Evolutionary conservation across 768 basidiomycete genomes (phyloP), one percentile per base, ranked within the genome.

Genomic region (Phlebiopsis flavidoalba): DNA sequence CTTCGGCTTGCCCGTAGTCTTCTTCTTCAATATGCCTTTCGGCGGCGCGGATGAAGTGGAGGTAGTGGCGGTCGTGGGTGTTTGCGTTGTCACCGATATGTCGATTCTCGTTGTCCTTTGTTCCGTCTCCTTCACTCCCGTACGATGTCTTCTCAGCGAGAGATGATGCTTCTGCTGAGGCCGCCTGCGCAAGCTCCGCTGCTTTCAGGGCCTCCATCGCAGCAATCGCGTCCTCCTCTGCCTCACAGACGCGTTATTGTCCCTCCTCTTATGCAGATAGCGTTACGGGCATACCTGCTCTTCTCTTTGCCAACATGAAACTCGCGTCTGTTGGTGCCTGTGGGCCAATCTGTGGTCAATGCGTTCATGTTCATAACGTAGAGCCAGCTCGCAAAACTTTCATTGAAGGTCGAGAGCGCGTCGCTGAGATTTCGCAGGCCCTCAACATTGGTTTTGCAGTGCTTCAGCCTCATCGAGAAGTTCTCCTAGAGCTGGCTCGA

Each of bases 301-400:
- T 79, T 60, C 76, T 76, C 65, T 76, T 77, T 46, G 86, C 87
- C 24, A 88, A 64, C 12, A 71, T 66, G 65, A 86, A 91, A 17
- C 65, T 69, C 55, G 66, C 63, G 31, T 65, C 60, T 12, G 62
- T 63, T 5, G 62, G 64, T 8, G 72, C 72, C 65, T 95, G 89
- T 0, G 26, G 84, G 85, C 93, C 93, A 97, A 70, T 97, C 95
- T 0, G 87, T 87, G n/a, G 93, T 94, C 59, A 96, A 81, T 2
- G 93, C 86, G 69, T 95, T 94, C 93, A 98, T 96, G 70, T 92
- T 89, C 85, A 95, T 87, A 22, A 88, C 85, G 70, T 95, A 95
- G 11, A 96, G 74, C 83, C 87, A 95, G 69, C 91, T 93, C 14
- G 95, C 90, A 68, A 98, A 96, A 14, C 86, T 85, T 73, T 98